Percentiles rank a stretch among this genome's conserved stretches.
phyloP scores from a whole-genome alignment of 78 protist genomes.

The Dictyostelium purpureum region DNA sequence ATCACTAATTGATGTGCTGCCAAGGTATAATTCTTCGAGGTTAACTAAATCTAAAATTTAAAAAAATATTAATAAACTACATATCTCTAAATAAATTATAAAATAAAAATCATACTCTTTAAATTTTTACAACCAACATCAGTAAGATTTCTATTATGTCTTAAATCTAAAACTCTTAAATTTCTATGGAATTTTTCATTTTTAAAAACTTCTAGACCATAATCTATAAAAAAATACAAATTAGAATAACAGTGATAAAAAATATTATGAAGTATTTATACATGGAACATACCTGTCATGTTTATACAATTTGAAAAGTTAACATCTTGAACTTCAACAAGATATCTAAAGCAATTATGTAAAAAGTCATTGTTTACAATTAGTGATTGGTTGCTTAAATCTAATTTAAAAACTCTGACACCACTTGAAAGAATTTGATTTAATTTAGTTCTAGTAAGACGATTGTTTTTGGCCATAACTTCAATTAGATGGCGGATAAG shows the following conservation, averaged over 20 bases:
- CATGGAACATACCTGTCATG: not conserved
- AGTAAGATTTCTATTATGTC: conserved; percentile 20
- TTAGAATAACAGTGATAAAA: not conserved
- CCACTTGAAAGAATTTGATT: conserved; percentile 34
- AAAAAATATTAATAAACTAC: not conserved
- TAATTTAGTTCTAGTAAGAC: not conserved
- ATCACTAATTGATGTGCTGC: conserved; percentile 27
- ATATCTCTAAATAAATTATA: not conserved
- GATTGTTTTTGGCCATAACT: not conserved
- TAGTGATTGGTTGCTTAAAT: conserved; percentile 2
- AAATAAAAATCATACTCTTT: not conserved
- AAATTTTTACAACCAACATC: conserved; percentile 22
- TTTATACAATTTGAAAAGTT: conserved; percentile 19
- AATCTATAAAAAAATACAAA: no score
- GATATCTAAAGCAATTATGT: not conserved
- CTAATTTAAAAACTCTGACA: not conserved
- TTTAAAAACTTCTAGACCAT: conserved; percentile 26
- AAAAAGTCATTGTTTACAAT: conserved; percentile 51
- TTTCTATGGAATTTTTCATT: not conserved
- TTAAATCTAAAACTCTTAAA: conserved; percentile 15
- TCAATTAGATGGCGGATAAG: conserved; percentile 22
- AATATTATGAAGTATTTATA: not conserved
- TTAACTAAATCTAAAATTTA: not conserved
- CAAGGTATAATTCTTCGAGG: conserved; percentile 37
- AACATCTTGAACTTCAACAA: not conserved